Percentiles rank a stretch among this genome's conserved stretches.
Conservation (phyloP, 225 moss, liverwort and hornwort genomes). For the Marchantia polymorpha region DNA sequence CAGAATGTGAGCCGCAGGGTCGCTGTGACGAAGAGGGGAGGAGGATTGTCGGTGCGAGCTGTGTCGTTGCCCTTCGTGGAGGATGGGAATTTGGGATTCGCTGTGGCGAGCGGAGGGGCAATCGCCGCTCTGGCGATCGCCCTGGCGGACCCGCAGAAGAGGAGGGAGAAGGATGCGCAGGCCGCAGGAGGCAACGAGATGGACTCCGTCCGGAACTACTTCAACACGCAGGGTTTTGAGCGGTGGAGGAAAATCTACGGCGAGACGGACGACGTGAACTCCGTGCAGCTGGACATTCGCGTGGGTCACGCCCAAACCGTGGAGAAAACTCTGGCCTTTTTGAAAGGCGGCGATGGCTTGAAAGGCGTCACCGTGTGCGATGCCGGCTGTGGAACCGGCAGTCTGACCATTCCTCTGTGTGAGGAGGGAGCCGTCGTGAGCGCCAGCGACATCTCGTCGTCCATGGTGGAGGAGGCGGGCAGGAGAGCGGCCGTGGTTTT, state of each 20-base stretch:
- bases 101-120: conserved; percentile 77
- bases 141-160: conserved; percentile 84
- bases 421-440: conserved; percentile 65
- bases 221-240: conserved; percentile 86
- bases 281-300: conserved; percentile 89
- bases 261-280: conserved; percentile 88
- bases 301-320: conserved; percentile 82
- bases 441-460: conserved; percentile 88
- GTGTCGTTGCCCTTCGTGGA: conserved; percentile 35
- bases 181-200: conserved; percentile 88
- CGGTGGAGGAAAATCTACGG: conserved; percentile 93
- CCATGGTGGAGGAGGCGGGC: conserved; percentile 87
- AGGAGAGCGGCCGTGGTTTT: conserved; percentile 49
- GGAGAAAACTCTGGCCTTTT: conserved; percentile 64
- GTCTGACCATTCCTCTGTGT: conserved; percentile 73
- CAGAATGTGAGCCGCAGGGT: background rate
- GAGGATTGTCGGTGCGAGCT: conserved; percentile 12
- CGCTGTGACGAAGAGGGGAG: background rate
- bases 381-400: conserved; percentile 91
- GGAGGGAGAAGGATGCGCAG: conserved; percentile 84
- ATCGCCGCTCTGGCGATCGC: conserved; percentile 69
- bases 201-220: conserved; percentile 86
- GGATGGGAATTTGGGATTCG: conserved; percentile 61
- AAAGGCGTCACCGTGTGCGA: conserved; percentile 70
- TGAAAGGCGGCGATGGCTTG: conserved; percentile 36